Evolutionary conservation across 306 rosid species (phyloP).

Genomic region (Fagus crenata): DNA sequence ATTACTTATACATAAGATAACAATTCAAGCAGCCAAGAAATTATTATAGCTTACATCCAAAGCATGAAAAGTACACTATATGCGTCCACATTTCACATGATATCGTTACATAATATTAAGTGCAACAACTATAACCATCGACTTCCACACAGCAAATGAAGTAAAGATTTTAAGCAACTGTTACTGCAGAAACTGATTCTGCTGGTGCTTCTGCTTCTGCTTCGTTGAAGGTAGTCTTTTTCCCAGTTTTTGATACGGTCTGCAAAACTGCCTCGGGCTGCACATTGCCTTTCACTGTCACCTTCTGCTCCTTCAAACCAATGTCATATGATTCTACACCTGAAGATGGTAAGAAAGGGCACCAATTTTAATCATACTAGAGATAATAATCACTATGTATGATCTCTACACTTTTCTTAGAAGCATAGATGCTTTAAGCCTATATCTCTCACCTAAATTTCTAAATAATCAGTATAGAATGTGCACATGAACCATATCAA

Average conservation of each 20-base stretch:
- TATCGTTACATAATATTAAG: conserved; percentile 4
- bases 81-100: conserved; percentile 20
- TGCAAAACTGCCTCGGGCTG: conserved; percentile 65
- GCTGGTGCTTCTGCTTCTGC: conserved; percentile 45
- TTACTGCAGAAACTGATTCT: conserved; percentile 44
- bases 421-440: too few relatives aligned
- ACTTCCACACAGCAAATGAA: conserved; percentile 18
- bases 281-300: conserved; percentile 84
- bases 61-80: conserved; percentile 22
- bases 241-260: conserved; percentile 83
- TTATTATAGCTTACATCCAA: conserved; percentile 21
- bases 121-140: conserved; percentile 19
- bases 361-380: not conserved
- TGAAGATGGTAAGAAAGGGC: conserved; percentile 33
- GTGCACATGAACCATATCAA: not conserved
- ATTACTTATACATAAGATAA: conserved; percentile 11
- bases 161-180: conserved; percentile 41
- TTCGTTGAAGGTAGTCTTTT: conserved; percentile 83
- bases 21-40: conserved; percentile 18
- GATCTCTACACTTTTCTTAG: too few relatives aligned
- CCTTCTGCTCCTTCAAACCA: conserved; percentile 83
- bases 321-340: conserved; percentile 91
- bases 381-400: too few relatives aligned
- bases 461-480: not conserved
- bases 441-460: not conserved